These are phyloP conservation scores for Apiotrichum gamsii DNA, from an alignment of 1,284 basidiomycete species.

Conservation along the genomic window DNA sequence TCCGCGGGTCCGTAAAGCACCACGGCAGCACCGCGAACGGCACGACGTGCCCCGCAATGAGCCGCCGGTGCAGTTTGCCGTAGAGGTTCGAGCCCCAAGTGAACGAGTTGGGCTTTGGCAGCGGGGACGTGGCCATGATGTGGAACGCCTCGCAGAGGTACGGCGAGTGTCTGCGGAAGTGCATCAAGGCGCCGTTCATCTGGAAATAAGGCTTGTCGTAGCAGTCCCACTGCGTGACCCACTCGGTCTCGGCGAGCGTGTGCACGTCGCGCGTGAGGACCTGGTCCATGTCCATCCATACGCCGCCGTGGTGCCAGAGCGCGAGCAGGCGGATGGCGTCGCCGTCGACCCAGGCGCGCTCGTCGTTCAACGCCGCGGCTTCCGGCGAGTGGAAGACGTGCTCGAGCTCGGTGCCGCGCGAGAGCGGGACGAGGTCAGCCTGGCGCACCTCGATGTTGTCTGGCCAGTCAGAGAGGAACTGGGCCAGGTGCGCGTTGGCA, in stretches of 20 bases:
- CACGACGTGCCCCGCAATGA: constrained; percentile 62
- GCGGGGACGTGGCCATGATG: constrained; percentile 67
- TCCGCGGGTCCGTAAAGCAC: constrained; percentile 83
- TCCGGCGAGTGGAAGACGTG: constrained; percentile 48
- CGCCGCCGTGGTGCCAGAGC: constrained; percentile 80
- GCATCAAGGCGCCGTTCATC: constrained; percentile 88
- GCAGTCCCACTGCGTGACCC: constrained; percentile 93
- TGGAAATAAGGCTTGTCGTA: constrained; percentile 82
- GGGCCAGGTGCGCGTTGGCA: constrained; percentile 43
- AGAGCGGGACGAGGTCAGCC: constrained; percentile 62
- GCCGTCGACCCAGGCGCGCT: constrained; percentile 85
- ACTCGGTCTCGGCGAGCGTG: constrained; percentile 81
- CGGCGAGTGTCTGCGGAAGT: constrained; percentile 76
- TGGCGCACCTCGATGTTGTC: constrained; percentile 62
- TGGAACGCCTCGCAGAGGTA: constrained; percentile 93
- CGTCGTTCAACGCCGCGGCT: constrained; percentile 50
- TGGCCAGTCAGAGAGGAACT: constrained; percentile 60
- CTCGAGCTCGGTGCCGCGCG: constrained; percentile 67
- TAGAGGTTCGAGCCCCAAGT: constrained; percentile 91
- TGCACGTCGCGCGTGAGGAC: constrained; percentile 74
- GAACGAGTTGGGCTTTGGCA: constrained; percentile 69
- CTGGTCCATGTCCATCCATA: constrained; percentile 95
- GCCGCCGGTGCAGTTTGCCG: constrained; percentile 74
- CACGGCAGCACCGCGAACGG: constrained; percentile 87
- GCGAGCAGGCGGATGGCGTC: constrained; percentile 77